These are phyloP conservation scores for Blastobotrys capitulatus DNA, from an alignment of 1,139 yeast genomes.

Conservation along the genomic window DNA sequence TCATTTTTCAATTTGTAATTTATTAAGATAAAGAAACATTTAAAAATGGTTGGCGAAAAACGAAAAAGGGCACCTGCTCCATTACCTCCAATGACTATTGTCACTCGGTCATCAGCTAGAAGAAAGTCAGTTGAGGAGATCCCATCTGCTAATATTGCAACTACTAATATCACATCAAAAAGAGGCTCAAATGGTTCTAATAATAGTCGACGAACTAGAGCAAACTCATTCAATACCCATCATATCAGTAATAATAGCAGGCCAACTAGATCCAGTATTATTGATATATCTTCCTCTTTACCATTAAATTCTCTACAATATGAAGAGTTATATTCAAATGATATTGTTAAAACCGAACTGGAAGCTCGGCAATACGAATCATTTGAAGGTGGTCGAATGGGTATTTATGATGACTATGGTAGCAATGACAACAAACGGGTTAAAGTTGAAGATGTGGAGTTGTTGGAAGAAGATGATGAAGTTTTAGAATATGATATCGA, in stretches of 20 bases:
- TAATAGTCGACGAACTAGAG: background rate
- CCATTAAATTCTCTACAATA: background rate
- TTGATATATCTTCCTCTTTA: background rate
- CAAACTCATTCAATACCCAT: background rate
- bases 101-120: slow-evolving; percentile 12
- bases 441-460: background rate
- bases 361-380: background rate
- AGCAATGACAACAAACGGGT: background rate
- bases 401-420: background rate
- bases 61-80: slow-evolving; percentile 6
- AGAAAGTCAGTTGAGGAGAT: slow-evolving; percentile 3
- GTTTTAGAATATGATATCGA: slow-evolving; percentile 2
- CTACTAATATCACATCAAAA: background rate
- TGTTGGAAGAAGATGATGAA: background rate
- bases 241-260: background rate
- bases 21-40: too few species aligned
- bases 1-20: too few species aligned
- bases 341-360: background rate
- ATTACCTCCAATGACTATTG: slow-evolving; percentile 12
- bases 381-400: background rate
- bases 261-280: background rate
- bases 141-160: background rate
- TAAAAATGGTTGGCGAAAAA: slow-evolving; percentile 9
- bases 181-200: too few species aligned
- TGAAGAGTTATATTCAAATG: background rate